Base-by-base conservation (phyloP, 148 eudicot species). In the Mesembryanthemum crystallinum region DNA sequence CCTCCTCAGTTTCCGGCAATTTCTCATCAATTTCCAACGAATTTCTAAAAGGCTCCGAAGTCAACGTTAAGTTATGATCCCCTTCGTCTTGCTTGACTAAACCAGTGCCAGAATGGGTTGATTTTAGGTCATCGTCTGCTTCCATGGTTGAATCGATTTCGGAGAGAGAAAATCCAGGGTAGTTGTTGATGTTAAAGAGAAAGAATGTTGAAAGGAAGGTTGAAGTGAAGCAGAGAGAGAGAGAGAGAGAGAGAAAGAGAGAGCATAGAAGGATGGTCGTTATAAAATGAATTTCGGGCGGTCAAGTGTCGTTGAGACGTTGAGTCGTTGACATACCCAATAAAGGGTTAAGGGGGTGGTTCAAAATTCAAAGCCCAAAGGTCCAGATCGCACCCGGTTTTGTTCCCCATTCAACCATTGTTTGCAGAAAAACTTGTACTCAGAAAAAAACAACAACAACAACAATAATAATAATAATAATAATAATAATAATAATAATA, bases 31-130 rank as follows among this genome's bases (percentile, higher is more conserved):
- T 37, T 73, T 77, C 73, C 21, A 43, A n/a, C n/a, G 30, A 68
- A 27, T 72, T 73, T 14, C 4, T 49, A 7, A 69, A 65, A 58
- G 73, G 77, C 27, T 76, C 12, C 0, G 24, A 35, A 66, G 77
- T 76, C 73, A 72, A 76, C 73, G 79, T n/a, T 39, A 64, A 21
- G 10, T 23, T 12, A 32, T 21, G 47, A 39, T n/a, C 35, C 30
- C 13, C 78, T 42, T 45, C 59, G 52, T 63, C 43, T 52, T 63
- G 17, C 7, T 64, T 64, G 25, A 8, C 33, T 15, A 14, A 45
- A 13, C 11, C 42, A 30, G 51, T 5, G 12, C 35, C 30, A 5
- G 37, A 30, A 54, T 27, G 39, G 24, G 59, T 74, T 24, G 68
- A 13, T 20, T 18, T 25, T 1, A 3, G 37, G 23, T 49, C 3